These are phyloP conservation scores for Neospermospora avenae DNA, from an alignment of 2,329 filamentous ascomycete genomes.

Conservation along the genomic window DNA sequence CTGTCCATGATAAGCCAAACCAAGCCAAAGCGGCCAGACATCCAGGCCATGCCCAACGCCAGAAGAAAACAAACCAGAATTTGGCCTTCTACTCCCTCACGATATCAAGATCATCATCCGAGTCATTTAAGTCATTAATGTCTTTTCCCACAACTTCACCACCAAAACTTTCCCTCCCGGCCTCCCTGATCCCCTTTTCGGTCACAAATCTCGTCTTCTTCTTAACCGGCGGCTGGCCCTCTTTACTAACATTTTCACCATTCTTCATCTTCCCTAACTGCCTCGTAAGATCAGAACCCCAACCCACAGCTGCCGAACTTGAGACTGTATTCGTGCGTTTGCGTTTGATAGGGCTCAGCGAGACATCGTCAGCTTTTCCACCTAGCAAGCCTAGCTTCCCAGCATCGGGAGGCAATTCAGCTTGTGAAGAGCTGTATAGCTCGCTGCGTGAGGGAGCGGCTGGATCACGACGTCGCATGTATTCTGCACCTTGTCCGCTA, in stretches of 20 bases:
- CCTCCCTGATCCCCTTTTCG: slow-evolving; percentile 72
- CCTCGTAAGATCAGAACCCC: slow-evolving; percentile 52
- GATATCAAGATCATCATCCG: slow-evolving; percentile 36
- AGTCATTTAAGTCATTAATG: slow-evolving; percentile 29
- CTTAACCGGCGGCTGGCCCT: slow-evolving; percentile 39
- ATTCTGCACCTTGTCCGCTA: slow-evolving; percentile 65
- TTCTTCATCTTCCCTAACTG: slow-evolving; percentile 62
- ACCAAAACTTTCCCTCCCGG: slow-evolving; percentile 70
- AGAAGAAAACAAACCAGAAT: background rate
- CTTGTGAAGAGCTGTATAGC: slow-evolving; percentile 1
- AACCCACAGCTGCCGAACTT: slow-evolving; percentile 43
- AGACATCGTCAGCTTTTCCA: slow-evolving; percentile 43
- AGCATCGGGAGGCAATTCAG: slow-evolving; percentile 41
- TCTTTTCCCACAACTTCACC: slow-evolving; percentile 39
- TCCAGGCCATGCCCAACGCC: background rate
- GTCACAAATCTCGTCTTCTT: slow-evolving; percentile 81
- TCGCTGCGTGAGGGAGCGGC: slow-evolving; percentile 12
- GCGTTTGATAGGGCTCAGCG: slow-evolving; percentile 58
- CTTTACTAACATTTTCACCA: slow-evolving; percentile 46
- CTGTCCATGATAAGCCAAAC: background rate
- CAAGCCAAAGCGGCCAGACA: background rate
- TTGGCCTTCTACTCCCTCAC: slow-evolving; percentile 18
- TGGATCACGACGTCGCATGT: slow-evolving; percentile 49
- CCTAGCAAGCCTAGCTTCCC: slow-evolving; percentile 43
- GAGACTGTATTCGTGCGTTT: slow-evolving; percentile 46